Base-by-base conservation (phyloP, 345 rosid species). In the Aquilaria sinensis region DNA sequence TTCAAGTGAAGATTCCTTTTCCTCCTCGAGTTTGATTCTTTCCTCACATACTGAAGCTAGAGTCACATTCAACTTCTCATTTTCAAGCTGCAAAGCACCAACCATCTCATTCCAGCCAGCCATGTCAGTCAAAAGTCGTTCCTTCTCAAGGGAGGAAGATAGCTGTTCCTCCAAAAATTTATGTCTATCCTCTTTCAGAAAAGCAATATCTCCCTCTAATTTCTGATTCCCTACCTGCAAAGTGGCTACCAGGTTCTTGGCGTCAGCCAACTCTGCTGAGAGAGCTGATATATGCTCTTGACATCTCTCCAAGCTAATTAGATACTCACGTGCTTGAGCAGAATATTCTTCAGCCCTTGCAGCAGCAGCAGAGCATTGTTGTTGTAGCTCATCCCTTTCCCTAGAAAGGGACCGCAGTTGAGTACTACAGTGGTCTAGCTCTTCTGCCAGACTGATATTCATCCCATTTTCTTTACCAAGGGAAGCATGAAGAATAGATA, bases 221-320 rank as follows among this genome's bases (percentile, higher is more conserved):
- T 68, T 77, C 68, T 81, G 83, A 69, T 83, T 86, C 76, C 85
- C 90, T 69, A 67, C 70, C 67, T 72, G 81, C 54, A 87, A 66
- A 32, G 74, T 53, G 11, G 72, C 77, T 47, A 67, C 74, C 57
- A 69, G 55, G 68, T 69, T 72, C 74, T 80, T 80, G 73, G 64
- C 76, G 63, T 78, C 74, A 54, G 76, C 75, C 62, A 81, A 66
- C 77, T 83, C 95, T 58, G 68, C 67, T 65, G 78, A 69, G 51
- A 78, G 66, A 51, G 51, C 77, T n/a, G 70, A 60, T 53, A 70
- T 62, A 51, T 83, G 74, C 64, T 73, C 72, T 51, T 72, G 72
- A 47, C 89, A 82, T 64, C 63, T 78, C 76, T 81, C 88, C 64
- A 85, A 68, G 47, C 54, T 80, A 70, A 45, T 70, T 83, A 89